A percentile compares a stretch with the other conserved stretches of the same genome.
Evolutionary conservation across 495 filamentous ascomycete genomes (phyloP).

Genomic region (Podospora appendiculata): DNA sequence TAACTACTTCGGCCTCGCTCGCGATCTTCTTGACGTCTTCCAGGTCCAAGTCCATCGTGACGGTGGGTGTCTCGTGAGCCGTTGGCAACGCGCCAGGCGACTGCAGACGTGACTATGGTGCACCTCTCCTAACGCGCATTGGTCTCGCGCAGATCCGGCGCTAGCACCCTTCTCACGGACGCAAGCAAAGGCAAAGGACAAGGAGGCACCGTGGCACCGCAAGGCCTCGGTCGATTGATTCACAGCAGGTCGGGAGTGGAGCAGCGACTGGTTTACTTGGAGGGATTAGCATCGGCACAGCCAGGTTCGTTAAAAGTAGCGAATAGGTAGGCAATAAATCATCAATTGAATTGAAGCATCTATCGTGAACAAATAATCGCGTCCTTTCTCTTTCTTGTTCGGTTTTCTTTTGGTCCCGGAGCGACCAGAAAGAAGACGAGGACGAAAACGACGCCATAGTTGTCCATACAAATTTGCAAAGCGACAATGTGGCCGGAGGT

Average conservation of each 20-base stretch:
- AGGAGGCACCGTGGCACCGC: too few species aligned
- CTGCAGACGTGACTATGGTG: background rate
- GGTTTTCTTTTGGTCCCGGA: too few species aligned
- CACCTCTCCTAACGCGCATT: too few species aligned
- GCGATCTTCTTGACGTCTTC: slow-evolving; percentile 13
- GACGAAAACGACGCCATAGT: background rate
- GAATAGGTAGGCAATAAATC: background rate
- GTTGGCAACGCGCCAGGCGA: background rate
- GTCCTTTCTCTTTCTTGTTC: background rate
- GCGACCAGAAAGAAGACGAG: background rate
- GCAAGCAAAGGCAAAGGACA: too few species aligned
- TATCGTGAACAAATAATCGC: background rate
- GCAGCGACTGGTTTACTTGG: slow-evolving; percentile 1
- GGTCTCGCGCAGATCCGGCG: too few species aligned
- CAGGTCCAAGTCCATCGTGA: background rate
- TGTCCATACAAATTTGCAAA: background rate
- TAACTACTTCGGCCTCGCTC: slow-evolving; percentile 13
- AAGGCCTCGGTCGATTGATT: too few species aligned
- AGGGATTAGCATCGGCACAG: slow-evolving; percentile 12
- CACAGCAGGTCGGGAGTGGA: background rate
- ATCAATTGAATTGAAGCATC: slow-evolving; percentile 11
- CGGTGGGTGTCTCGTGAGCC: background rate
- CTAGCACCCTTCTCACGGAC: too few species aligned
- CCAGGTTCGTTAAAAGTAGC: background rate
- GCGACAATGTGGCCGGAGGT: background rate